Evolutionary conservation across 495 filamentous ascomycete genomes (phyloP), one percentile per base, ranked within the genome.

Genomic region (Symbiotaphrina buchneri): DNA sequence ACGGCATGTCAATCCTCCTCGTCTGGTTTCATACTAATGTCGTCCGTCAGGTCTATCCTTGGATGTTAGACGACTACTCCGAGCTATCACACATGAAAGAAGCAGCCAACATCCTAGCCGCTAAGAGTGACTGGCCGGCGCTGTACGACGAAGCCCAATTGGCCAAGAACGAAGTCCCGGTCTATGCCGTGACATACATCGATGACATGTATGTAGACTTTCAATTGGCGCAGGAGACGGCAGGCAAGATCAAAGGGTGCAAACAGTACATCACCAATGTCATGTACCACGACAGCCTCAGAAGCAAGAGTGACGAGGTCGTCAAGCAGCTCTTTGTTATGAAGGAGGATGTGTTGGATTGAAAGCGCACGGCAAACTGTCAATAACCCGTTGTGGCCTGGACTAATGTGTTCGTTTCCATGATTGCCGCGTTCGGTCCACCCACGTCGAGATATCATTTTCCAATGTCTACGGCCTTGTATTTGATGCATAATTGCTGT

Each of bases 171-270:
- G 56, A 74, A 36, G 82, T 94, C 0, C 84, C 87, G 0, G 76
- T 94, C 0, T 94, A 90, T 40, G 72, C 80, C 4, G 78, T 77
- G 0, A 71, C 62, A n/a, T 95, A 71, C 35, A 43, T 80, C 1
- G 78, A 94, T 34, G 85, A 95, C 48, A 93, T 95, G 83, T 94
- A 91, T 41, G 85, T 95, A 19, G 71, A 85, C 39, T 77, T 63
- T 38, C 71, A 71, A 16, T 47, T 81, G 6, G 65, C 76, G 0
- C 53, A 65, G 34, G 71, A 69, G 38, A 87, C 84, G 17, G 82
- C 78, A 8, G 47, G 53, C 18, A 67, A 68, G 52, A 78, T 95
- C 45, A 69, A 65, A 45, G 72, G 71, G 0, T 73, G 65, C 40
- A 81, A 83, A 53, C 71, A 72, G 26, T 80, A 71, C 38, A 66